A percentile compares a stretch with the other conserved stretches of the same genome.
Evolutionary conservation across 1,139 yeast species (phyloP).

Genomic region (Pichia inconspicua): DNA sequence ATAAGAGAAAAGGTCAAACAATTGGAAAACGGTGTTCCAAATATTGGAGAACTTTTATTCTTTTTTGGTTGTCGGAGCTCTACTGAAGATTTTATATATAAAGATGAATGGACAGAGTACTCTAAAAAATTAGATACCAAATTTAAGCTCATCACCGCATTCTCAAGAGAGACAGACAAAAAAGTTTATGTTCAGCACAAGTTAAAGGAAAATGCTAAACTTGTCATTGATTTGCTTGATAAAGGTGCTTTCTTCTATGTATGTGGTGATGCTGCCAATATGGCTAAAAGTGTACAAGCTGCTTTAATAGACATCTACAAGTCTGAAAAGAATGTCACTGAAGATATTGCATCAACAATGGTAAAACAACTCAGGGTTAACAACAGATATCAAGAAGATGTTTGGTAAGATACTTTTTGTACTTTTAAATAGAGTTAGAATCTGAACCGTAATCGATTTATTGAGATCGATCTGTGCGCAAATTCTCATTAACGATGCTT

Average conservation of each 20-base stretch:
- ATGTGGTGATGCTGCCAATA: conserved; percentile 92
- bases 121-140: conserved; percentile 54
- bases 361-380: conserved; percentile 75
- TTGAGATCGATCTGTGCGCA: no score
- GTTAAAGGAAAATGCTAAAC: conserved; percentile 48
- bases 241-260: conserved; percentile 84
- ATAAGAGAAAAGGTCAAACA: conserved; percentile 70
- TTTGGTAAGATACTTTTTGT: conserved; percentile 51
- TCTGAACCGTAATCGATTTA: no score
- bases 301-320: conserved; percentile 60
- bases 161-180: conserved; percentile 63
- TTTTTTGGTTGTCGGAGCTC: conserved; percentile 83
- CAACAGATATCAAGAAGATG: conserved; percentile 94
- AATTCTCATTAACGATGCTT: no score
- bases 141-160: conserved; percentile 74
- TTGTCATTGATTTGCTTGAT: conserved; percentile 51
- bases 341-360: conserved; percentile 67
- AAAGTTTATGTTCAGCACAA: conserved; percentile 89
- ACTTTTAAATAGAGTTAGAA: not conserved
- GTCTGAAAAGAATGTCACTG: conserved; percentile 43
- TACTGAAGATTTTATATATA: conserved; percentile 70
- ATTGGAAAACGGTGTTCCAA: conserved; percentile 40
- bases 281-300: conserved; percentile 94
- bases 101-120: conserved; percentile 77
- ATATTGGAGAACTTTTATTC: conserved; percentile 65